Base-by-base conservation (phyloP, 1,284 basidiomycete genomes). In the Apiotrichum laibachii region DNA sequence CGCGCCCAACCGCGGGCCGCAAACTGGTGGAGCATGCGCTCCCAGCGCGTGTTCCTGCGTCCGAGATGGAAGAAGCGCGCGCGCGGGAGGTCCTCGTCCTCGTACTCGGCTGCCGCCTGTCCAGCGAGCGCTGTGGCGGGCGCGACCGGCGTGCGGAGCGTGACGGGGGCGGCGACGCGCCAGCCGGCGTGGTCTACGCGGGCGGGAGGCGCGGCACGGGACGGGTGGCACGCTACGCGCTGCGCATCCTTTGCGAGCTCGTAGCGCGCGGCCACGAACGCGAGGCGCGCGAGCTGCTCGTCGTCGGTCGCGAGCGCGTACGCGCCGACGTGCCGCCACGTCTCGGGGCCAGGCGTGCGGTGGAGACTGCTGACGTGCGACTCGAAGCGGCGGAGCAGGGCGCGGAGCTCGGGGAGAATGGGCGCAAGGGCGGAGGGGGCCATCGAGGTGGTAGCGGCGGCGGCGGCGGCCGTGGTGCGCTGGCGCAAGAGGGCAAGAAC, bases 281-380 rank as follows among this genome's bases (percentile, higher is more conserved):
- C 60, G 10, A 40, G 26, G 2, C 37, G 21, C 5, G 56, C 56
- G 16, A 59, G 50, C 2, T 1, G 15, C 8, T 50, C 53, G 53
- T 63, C 59, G 44, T 52, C 50, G 16, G 31, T 21, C 19, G 46
- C 22, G 13, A 53, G 48, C 11, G 67, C 66, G 44, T 59, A 57
- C 33, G 35, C 33, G 1, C 50, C 62, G 1, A 72, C 39, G 21
- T 65, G 62, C 10, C 68, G 64, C 55, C 61, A 69, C 16, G 70
- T 69, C 45, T 70, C 68, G 5, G 64, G 61, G 2, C 66, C 67
- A 2, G 68, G 67, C 52, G 54, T 37, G 18, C 53, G 53, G 12
- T 54, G 47, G 33, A 62, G 12, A 21, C 57, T 46, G 9, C n/a
- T 43, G 11, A 43, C 34, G 34, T 47, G 21, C 35, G 34, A 33